These are phyloP conservation scores for Cryomyces minteri DNA, from an alignment of 495 filamentous ascomycete species.

Conservation along the genomic window DNA sequence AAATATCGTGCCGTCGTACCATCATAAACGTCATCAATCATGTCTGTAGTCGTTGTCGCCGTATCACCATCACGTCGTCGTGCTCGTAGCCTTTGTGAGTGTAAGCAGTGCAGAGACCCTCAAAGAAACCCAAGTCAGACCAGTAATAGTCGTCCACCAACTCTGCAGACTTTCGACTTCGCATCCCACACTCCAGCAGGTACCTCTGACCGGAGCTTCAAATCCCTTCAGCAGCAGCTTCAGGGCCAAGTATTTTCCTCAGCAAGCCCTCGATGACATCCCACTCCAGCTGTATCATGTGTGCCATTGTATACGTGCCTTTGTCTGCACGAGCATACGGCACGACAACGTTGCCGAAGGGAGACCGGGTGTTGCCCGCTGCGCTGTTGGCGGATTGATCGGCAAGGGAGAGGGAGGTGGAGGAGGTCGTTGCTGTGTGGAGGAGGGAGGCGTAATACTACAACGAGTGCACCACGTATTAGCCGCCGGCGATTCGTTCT, in stretches of 20 bases:
- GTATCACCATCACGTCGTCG: no score
- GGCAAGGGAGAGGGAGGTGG: conserved; percentile 18
- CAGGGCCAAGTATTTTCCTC: not conserved
- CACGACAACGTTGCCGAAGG: not conserved
- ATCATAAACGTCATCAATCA: no score
- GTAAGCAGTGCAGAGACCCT: no score
- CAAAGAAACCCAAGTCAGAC: no score
- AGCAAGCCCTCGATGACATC: not conserved
- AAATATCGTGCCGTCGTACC: no score
- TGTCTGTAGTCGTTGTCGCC: no score
- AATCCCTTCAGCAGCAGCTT: no score
- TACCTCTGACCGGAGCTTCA: no score
- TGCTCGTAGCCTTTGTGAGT: no score
- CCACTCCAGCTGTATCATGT: not conserved
- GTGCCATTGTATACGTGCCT: not conserved
- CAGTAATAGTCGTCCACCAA: no score
- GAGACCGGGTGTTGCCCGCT: not conserved
- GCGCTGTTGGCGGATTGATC: conserved; percentile 8
- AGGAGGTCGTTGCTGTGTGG: conserved; percentile 24
- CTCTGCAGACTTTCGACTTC: no score
- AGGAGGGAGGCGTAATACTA: conserved; percentile 35
- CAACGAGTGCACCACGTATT: conserved; percentile 28
- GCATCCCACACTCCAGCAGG: no score
- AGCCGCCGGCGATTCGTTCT: not conserved
- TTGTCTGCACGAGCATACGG: not conserved